A percentile compares a stretch with the other conserved stretches of the same genome.
These are phyloP conservation scores for Paramecium sonneborni DNA, from an alignment of 73 alveolate species.

Conservation along the genomic window DNA sequence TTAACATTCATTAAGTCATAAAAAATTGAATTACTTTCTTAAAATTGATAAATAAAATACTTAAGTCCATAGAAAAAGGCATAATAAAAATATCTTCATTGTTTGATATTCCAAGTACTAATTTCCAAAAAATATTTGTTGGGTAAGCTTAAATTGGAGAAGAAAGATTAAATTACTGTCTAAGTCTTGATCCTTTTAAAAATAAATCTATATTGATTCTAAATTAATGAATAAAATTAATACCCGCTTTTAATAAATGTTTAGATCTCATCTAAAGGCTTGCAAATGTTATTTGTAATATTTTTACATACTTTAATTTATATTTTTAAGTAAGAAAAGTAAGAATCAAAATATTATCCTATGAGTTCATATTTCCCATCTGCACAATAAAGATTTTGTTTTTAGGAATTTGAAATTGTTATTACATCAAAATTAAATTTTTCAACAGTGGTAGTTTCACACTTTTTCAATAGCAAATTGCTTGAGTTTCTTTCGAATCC, in stretches of 20 bases:
- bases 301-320: neutral
- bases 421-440: neutral
- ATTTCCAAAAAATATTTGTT: neutral
- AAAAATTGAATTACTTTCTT: neutral
- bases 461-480: neutral
- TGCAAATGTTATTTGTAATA: neutral
- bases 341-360: neutral
- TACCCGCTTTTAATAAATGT: neutral
- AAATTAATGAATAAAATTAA: neutral
- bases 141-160: neutral
- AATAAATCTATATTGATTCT: neutral
- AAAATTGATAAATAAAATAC: neutral
- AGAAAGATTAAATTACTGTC: neutral
- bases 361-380: neutral
- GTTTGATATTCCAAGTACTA: neutral
- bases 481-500: neutral
- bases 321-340: neutral
- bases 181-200: neutral
- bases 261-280: neutral
- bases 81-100: constrained; percentile 1
- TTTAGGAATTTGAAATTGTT: neutral
- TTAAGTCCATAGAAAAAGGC: neutral
- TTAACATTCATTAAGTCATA: neutral
- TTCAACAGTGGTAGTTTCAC: neutral
- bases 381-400: neutral